Evolutionary conservation across 306 rosid species (phyloP).

Genomic region (Cicer arietinum): DNA sequence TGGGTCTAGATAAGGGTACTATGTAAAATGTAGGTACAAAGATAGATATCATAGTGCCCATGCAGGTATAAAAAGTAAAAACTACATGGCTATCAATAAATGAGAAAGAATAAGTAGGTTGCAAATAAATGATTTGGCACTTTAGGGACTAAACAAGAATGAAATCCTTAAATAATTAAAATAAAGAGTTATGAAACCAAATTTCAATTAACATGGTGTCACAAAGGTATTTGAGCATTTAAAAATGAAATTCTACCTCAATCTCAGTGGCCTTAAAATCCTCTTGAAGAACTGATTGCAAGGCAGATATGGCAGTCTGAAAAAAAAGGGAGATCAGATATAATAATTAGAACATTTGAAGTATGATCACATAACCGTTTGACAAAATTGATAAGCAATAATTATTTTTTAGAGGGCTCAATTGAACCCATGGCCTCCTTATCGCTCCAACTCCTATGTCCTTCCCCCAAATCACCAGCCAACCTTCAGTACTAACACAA

Average conservation of each 20-base stretch:
- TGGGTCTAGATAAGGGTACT: too few species aligned
- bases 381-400: not conserved
- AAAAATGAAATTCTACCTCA: slow-evolving; percentile 65
- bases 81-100: not conserved
- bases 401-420: not conserved
- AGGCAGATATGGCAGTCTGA: slow-evolving; percentile 95
- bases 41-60: not conserved
- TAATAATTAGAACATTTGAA: slow-evolving; percentile 1
- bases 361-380: not conserved
- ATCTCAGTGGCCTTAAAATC: slow-evolving; percentile 97
- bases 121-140: not conserved
- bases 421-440: not conserved
- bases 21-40: too few species aligned
- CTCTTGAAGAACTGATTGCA: slow-evolving; percentile 99
- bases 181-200: not conserved
- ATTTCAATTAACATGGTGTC: slow-evolving; percentile 27
- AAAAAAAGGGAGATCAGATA: slow-evolving; percentile 10
- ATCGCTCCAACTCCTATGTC: not conserved
- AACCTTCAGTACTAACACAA: not conserved
- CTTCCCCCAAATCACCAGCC: slow-evolving; percentile 4
- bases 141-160: slow-evolving; percentile 5
- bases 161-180: not conserved
- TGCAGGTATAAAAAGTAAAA: not conserved
- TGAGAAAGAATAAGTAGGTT: slow-evolving; percentile 22
- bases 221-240: not conserved